Evolutionary conservation across 441 rosid genomes (phyloP).

Genomic region (Corymbia calophylla): DNA sequence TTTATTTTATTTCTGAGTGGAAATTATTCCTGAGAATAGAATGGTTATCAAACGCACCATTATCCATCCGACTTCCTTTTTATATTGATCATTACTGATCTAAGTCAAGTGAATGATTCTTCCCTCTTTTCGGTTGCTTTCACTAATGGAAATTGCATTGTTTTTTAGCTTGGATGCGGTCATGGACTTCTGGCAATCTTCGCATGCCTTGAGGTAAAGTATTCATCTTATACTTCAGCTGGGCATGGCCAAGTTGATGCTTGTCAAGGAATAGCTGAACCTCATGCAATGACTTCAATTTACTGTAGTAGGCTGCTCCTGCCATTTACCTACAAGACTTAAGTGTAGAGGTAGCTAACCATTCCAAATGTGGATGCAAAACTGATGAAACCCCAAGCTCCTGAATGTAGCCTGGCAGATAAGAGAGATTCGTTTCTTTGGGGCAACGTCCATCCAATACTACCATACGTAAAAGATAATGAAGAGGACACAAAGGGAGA

Average conservation of each 20-base stretch:
- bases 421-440: constrained; percentile 58
- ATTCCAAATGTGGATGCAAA: constrained; percentile 68
- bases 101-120: background rate
- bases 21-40: no score
- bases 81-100: background rate
- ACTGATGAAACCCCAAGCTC: constrained; percentile 15
- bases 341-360: constrained; percentile 82
- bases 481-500: constrained; percentile 21
- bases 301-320: background rate
- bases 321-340: constrained; percentile 43
- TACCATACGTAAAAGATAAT: constrained; percentile 29
- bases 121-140: background rate
- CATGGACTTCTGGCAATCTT: constrained; percentile 84
- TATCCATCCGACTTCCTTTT: background rate
- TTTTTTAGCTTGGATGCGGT: constrained; percentile 86
- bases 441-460: constrained; percentile 63
- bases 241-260: background rate
- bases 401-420: background rate
- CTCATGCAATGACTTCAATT: background rate
- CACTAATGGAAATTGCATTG: constrained; percentile 7
- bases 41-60: no score
- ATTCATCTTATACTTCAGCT: background rate
- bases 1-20: no score
- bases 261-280: background rate
- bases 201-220: constrained; percentile 62